phyloP scores from a whole-genome alignment of 345 rosid species.

The Populus deltoides region DNA sequence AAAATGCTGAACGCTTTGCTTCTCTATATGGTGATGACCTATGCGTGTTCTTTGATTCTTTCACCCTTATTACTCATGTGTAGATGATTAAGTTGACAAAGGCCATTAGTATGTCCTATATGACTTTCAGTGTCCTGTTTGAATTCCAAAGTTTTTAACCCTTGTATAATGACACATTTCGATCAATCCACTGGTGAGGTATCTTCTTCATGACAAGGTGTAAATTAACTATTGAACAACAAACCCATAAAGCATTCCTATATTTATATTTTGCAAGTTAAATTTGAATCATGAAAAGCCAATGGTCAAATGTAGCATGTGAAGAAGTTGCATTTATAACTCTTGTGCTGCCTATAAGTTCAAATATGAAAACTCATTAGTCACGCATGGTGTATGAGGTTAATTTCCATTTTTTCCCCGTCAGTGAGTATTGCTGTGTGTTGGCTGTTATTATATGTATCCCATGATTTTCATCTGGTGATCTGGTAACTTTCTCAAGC shows the following conservation, averaged over 20 bases:
- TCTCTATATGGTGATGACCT: constrained; percentile 56
- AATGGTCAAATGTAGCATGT: too few relatives aligned
- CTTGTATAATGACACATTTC: not conserved
- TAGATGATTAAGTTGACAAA: not conserved
- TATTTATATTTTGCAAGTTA: too few relatives aligned
- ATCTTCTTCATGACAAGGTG: not conserved
- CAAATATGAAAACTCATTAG: too few relatives aligned
- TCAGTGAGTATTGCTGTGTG: too few relatives aligned
- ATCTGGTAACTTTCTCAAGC: too few relatives aligned
- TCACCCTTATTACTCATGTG: not conserved
- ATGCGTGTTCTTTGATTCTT: constrained; percentile 45
- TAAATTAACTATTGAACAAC: not conserved
- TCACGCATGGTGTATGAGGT: too few relatives aligned
- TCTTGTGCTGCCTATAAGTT: too few relatives aligned
- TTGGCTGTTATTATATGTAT: too few relatives aligned
- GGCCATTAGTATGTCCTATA: not conserved
- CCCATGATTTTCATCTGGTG: too few relatives aligned
- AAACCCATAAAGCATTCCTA: not conserved
- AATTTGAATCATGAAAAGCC: too few relatives aligned
- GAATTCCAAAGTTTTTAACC: not conserved
- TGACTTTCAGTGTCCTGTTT: not conserved
- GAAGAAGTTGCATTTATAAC: too few relatives aligned
- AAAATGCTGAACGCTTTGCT: constrained; percentile 95
- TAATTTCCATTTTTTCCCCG: too few relatives aligned
- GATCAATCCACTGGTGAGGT: constrained; percentile 2